A percentile compares a stretch with the other conserved stretches of the same genome.
Evolutionary conservation across 2,329 filamentous ascomycete genomes (phyloP).

Genomic region (Fusarium verticillioides): DNA sequence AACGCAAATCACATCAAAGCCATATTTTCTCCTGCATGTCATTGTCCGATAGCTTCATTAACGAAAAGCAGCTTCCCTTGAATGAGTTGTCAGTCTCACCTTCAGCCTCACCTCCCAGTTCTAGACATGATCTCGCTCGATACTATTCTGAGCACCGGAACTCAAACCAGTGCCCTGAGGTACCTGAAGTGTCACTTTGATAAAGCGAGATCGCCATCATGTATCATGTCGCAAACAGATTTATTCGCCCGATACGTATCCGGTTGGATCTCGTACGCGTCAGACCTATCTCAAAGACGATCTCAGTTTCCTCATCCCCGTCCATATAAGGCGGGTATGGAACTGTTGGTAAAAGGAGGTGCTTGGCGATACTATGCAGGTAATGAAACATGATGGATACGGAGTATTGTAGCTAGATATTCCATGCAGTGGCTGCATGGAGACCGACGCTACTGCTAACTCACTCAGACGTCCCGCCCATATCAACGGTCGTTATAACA

Average conservation of each 20-base stretch:
- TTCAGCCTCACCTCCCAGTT: constrained; percentile 33
- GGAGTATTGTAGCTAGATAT: constrained; percentile 21
- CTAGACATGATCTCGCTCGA: constrained; percentile 19
- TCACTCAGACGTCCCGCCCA: constrained; percentile 13
- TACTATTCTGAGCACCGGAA: constrained; percentile 17
- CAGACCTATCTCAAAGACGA: constrained; percentile 35
- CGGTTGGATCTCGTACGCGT: constrained; percentile 20
- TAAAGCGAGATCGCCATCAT: constrained; percentile 18
- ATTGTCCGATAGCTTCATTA: background rate
- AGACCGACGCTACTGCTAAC: constrained; percentile 28
- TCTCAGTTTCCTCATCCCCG: constrained; percentile 36
- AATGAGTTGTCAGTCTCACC: constrained; percentile 27
- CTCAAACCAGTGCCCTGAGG: constrained; percentile 13
- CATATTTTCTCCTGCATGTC: background rate
- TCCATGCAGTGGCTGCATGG: constrained; percentile 30
- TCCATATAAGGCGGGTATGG: constrained; percentile 37
- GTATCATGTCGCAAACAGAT: constrained; percentile 20
- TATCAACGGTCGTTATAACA: constrained; percentile 14
- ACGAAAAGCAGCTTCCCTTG: constrained; percentile 8
- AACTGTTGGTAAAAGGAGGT: constrained; percentile 43
- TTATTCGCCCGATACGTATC: constrained; percentile 19
- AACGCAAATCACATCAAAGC: constrained; percentile 1
- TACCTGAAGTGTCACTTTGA: constrained; percentile 3
- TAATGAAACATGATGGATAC: constrained; percentile 28
- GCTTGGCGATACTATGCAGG: constrained; percentile 29